Evolutionary conservation across 2,329 filamentous ascomycete species (phyloP).

Genomic region (Myriosclerotinia curreyana): DNA sequence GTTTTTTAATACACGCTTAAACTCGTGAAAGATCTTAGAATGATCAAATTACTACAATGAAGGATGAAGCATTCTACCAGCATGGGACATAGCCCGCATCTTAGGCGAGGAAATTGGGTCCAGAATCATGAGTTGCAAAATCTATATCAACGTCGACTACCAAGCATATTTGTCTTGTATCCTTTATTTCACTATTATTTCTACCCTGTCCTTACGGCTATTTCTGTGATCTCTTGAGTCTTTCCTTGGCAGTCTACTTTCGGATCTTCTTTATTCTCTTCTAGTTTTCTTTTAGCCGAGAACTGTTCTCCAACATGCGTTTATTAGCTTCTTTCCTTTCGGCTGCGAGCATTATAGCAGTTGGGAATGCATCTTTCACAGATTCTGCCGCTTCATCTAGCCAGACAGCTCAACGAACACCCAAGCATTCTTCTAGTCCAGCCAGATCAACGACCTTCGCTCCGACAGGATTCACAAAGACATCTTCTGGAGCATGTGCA

Average conservation of each 20-base stretch:
- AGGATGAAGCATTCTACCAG: not conserved
- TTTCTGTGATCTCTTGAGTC: not conserved
- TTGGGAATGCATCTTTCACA: not conserved
- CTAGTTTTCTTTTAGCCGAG: not conserved
- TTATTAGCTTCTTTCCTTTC: not conserved
- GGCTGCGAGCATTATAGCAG: not conserved
- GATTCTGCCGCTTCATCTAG: not conserved
- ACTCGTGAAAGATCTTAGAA: not conserved
- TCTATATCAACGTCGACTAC: not conserved
- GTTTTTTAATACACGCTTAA: too few species aligned
- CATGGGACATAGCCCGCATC: not conserved
- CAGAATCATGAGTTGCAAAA: not conserved
- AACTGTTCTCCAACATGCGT: not conserved
- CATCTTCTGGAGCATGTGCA: conserved; percentile 4
- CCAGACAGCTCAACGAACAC: not conserved
- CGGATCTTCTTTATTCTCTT: not conserved
- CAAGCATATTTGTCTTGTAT: not conserved
- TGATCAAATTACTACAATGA: not conserved
- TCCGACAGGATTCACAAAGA: not conserved
- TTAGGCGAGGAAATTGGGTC: not conserved
- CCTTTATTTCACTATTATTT: too few species aligned
- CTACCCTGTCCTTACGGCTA: not conserved
- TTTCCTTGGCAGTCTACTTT: not conserved
- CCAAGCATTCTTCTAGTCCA: not conserved
- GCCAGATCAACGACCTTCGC: not conserved